A percentile compares a stretch with the other conserved stretches of the same genome.
These are phyloP conservation scores for Austroboletus niveus DNA, from an alignment of 1,284 basidiomycete genomes.

Conservation along the genomic window DNA sequence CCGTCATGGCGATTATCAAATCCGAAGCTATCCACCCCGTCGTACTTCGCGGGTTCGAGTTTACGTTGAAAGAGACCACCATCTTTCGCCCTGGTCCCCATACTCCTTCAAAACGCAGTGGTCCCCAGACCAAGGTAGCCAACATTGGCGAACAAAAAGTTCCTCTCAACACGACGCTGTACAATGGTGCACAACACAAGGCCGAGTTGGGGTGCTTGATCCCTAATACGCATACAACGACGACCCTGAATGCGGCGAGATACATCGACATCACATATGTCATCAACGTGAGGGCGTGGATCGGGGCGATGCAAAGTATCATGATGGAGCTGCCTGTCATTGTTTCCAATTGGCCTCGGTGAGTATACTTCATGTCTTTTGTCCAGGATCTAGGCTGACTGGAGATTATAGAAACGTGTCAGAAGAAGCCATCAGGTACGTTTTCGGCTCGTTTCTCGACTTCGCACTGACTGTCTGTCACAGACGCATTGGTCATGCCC, in stretches of 20 bases:
- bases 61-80: constrained; percentile 72
- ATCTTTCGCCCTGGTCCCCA: constrained; percentile 61
- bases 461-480: background rate
- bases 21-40: constrained; percentile 64
- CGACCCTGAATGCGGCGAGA: constrained; percentile 72
- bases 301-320: constrained; percentile 65
- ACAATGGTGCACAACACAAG: constrained; percentile 66
- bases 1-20: constrained; percentile 66
- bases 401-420: constrained; percentile 51
- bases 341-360: constrained; percentile 81
- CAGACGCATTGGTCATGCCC: constrained; percentile 70
- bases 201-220: constrained; percentile 69
- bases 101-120: constrained; percentile 48
- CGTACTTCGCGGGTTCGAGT: constrained; percentile 77
- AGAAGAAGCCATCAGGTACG: constrained; percentile 61
- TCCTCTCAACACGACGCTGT: constrained; percentile 67
- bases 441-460: background rate
- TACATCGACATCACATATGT: constrained; percentile 82
- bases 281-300: constrained; percentile 71
- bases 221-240: constrained; percentile 68
- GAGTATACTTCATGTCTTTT: constrained; percentile 17
- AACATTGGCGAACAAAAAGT: constrained; percentile 65
- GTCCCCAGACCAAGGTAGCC: constrained; percentile 53
- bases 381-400: too few species aligned
- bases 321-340: constrained; percentile 73